These are phyloP conservation scores for Cladosporium sp. DNA, from an alignment of 2,329 filamentous ascomycete species.

Conservation along the genomic window DNA sequence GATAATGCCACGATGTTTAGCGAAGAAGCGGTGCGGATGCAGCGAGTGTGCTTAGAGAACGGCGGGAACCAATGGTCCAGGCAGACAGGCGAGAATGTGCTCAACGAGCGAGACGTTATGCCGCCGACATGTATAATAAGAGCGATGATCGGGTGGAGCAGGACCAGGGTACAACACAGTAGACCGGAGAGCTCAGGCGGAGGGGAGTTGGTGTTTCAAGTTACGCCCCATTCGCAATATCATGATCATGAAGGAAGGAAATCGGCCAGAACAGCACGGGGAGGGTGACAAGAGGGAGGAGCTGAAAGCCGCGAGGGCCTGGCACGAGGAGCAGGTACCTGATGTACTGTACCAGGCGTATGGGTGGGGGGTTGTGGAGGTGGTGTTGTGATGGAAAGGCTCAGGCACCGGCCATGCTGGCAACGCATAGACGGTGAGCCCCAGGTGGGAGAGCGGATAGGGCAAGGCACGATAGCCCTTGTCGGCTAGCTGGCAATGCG, in stretches of 20 bases:
- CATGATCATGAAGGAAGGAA: slow-evolving; percentile 5
- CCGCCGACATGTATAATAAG: slow-evolving; percentile 12
- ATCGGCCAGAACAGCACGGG: background rate
- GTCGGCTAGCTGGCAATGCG: slow-evolving; percentile 5
- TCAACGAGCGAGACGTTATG: slow-evolving; percentile 10
- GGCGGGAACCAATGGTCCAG: slow-evolving; percentile 3
- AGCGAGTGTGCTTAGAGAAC: background rate
- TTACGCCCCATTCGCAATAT: slow-evolving; percentile 5
- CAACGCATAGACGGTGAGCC: slow-evolving; percentile 5
- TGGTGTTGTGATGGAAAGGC: slow-evolving; percentile 1
- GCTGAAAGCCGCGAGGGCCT: background rate
- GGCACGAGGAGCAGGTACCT: slow-evolving; percentile 4
- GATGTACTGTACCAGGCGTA: slow-evolving; percentile 8
- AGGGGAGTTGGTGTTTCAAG: slow-evolving; percentile 9
- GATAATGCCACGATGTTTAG: background rate
- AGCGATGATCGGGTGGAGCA: slow-evolving; percentile 4
- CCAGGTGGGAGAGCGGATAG: slow-evolving; percentile 5
- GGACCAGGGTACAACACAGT: background rate
- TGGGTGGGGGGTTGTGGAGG: background rate
- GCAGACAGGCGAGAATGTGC: background rate
- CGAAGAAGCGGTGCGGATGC: background rate
- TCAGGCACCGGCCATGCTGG: slow-evolving; percentile 6
- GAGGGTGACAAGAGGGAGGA: background rate
- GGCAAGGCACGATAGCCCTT: slow-evolving; percentile 6
- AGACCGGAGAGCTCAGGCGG: background rate